These are phyloP conservation scores for Linnemannia hyalina DNA, from an alignment of 192 early-diverging fungal genomes.

Conservation along the genomic window DNA sequence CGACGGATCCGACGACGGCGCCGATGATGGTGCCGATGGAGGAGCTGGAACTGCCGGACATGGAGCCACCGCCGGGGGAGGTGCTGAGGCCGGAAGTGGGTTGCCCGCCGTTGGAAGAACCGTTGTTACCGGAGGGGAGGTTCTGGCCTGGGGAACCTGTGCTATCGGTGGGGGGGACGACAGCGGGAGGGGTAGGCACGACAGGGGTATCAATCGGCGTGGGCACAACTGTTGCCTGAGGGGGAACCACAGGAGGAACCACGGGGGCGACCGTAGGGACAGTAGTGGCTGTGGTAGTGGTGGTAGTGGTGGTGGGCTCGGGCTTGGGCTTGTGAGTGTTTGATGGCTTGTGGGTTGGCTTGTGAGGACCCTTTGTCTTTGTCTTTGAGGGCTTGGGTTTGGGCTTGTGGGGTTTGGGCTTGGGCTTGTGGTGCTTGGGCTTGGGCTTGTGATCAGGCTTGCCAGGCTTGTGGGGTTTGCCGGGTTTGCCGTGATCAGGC, in stretches of 20 bases:
- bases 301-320: background rate
- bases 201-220: background rate
- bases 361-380: background rate
- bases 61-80: background rate
- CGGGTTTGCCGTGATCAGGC: background rate
- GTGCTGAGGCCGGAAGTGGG: background rate
- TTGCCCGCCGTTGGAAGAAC: background rate
- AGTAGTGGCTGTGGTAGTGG: background rate
- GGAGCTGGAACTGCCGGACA: conserved; percentile 30
- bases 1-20: conserved; percentile 35
- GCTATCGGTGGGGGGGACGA: background rate
- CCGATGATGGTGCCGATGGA: conserved; percentile 23
- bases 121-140: conserved; percentile 2
- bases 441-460: conserved; percentile 1
- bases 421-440: background rate
- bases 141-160: background rate
- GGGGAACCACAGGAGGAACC: background rate
- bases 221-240: background rate
- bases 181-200: background rate
- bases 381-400: conserved; percentile 1
- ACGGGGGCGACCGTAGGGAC: background rate
- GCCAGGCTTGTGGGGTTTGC: background rate
- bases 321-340: background rate
- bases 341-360: conserved; percentile 10
- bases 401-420: background rate